A percentile compares a stretch with the other conserved stretches of the same genome.
Evolutionary conservation across 495 filamentous ascomycete species (phyloP).

Genomic region (Alectoria sarmentosa): DNA sequence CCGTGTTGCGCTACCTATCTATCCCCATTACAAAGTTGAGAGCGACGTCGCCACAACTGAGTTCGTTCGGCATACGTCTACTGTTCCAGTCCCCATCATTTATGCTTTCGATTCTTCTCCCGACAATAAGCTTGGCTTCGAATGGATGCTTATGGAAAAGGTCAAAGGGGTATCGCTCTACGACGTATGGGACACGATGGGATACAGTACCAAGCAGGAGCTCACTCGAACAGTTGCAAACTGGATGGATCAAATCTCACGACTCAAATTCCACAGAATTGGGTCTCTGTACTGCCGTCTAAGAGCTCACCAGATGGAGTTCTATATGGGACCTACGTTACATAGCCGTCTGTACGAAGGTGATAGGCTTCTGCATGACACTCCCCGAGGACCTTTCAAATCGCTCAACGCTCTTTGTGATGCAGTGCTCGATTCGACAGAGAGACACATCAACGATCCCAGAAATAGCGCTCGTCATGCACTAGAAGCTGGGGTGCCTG

Average conservation of each 20-base stretch:
- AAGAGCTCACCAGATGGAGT: not conserved
- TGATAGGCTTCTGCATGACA: not conserved
- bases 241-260: constrained; percentile 26
- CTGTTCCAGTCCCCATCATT: constrained; percentile 46
- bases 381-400: constrained; percentile 8
- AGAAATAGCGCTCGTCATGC: not conserved
- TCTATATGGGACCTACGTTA: not conserved
- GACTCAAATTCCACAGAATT: not conserved
- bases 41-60: constrained; percentile 51
- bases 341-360: not conserved
- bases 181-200: constrained; percentile 37
- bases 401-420: not conserved
- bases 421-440: not conserved
- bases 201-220: constrained; percentile 31
- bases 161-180: constrained; percentile 38
- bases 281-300: constrained; percentile 10
- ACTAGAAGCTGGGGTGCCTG: not conserved
- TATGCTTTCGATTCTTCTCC: constrained; percentile 40
- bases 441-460: not conserved
- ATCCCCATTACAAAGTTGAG: constrained; percentile 43
- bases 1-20: constrained; percentile 48
- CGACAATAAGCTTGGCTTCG: constrained; percentile 45
- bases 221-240: constrained; percentile 36
- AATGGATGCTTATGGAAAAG: constrained; percentile 53
- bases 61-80: constrained; percentile 39